Percentiles rank a stretch among this genome's conserved stretches.
Evolutionary conservation across 1,284 basidiomycete species (phyloP).

Genomic region (Microbotryum saponariae): DNA sequence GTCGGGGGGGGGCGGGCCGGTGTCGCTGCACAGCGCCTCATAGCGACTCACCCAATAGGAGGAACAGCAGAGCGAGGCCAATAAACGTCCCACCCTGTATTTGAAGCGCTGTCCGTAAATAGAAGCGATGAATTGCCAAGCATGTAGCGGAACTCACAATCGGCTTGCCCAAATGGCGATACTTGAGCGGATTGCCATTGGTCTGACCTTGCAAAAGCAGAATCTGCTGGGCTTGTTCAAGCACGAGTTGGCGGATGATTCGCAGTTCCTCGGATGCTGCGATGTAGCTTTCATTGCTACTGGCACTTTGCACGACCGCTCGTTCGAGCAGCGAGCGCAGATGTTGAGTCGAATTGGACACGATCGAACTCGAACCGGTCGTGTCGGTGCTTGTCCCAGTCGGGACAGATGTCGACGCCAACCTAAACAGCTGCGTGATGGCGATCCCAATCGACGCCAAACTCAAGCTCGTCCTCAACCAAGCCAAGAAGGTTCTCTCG

Average conservation of each 20-base stretch:
- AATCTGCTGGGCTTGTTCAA: conserved; percentile 8
- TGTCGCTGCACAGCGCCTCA: neutral
- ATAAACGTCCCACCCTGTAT: conserved; percentile 3
- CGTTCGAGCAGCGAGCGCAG: no score
- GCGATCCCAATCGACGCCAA: conserved; percentile 32
- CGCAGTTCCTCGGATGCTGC: no score
- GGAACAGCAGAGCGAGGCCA: conserved; percentile 22
- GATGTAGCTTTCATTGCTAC: no score
- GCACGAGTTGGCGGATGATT: neutral
- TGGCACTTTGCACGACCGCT: no score
- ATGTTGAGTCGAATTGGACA: no score
- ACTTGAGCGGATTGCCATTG: conserved; percentile 9
- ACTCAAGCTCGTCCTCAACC: conserved; percentile 40
- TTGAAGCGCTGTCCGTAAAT: neutral
- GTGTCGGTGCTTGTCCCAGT: no score
- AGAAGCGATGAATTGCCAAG: conserved; percentile 12
- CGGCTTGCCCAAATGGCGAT: conserved; percentile 25
- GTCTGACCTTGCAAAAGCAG: neutral
- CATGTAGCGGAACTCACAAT: conserved; percentile 7
- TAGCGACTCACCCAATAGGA: conserved; percentile 14
- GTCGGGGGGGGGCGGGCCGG: neutral
- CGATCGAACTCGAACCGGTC: no score
- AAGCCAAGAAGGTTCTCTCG: conserved; percentile 41
- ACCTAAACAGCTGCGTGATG: conserved; percentile 28
- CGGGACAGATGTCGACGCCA: conserved; percentile 6